Evolutionary conservation across 306 rosid species (phyloP).

Genomic region (Canavalia gladiata): DNA sequence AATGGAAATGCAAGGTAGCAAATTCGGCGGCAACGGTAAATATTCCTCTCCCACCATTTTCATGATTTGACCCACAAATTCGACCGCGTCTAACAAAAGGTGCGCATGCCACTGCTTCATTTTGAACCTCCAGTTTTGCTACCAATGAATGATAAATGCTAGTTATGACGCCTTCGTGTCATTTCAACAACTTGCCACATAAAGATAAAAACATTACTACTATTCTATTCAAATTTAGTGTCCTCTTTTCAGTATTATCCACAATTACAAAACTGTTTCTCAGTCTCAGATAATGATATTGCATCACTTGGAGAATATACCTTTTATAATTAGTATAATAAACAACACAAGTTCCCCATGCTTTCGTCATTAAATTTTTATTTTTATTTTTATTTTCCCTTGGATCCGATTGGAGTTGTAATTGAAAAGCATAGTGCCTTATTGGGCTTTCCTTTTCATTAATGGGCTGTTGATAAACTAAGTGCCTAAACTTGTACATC

Average conservation of each 20-base stretch:
- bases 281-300: neutral
- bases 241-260: neutral
- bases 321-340: too few species aligned
- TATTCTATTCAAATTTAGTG: neutral
- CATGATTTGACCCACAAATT: neutral
- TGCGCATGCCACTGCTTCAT: slow-evolving; percentile 9
- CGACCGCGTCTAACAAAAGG: slow-evolving; percentile 32
- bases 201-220: neutral
- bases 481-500: too few species aligned
- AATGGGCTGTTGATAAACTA: too few species aligned
- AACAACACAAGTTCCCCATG: neutral
- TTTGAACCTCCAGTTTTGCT: slow-evolving; percentile 23
- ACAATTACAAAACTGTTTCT: neutral
- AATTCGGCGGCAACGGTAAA: too few species aligned
- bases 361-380: neutral
- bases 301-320: neutral
- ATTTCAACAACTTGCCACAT: neutral
- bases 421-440: too few species aligned
- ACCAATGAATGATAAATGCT: neutral
- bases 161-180: neutral
- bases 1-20: too few species aligned
- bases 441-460: too few species aligned
- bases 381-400: too few species aligned
- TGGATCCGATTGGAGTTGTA: too few species aligned
- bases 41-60: too few species aligned